Conservation (phyloP, 1,284 basidiomycete species). For the Rhodotorula sp. region DNA sequence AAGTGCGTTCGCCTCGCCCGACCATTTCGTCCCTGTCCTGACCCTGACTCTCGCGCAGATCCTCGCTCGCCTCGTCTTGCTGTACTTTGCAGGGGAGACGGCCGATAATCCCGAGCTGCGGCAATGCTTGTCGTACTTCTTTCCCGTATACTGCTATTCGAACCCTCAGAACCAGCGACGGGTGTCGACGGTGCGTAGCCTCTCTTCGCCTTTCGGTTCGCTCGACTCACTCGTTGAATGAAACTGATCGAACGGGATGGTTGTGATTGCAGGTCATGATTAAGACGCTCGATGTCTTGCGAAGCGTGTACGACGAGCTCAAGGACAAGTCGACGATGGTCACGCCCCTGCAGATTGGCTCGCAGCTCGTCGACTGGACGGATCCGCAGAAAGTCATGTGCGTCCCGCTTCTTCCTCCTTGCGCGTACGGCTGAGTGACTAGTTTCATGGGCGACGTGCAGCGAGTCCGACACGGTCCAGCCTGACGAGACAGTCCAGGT, state of each 20-base stretch:
- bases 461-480: conserved; percentile 48
- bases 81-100: conserved; percentile 86
- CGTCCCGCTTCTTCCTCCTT: conserved; percentile 46
- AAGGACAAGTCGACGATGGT: conserved; percentile 69
- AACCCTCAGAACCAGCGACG: conserved; percentile 73
- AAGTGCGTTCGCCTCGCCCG: conserved; percentile 53
- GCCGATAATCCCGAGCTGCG: conserved; percentile 78
- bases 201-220: no score
- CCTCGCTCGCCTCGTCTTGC: conserved; percentile 71
- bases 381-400: conserved; percentile 78
- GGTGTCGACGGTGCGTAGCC: conserved; percentile 64
- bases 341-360: conserved; percentile 71
- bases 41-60: conserved; percentile 56
- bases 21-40: not conserved
- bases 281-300: conserved; percentile 68
- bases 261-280: conserved; percentile 66
- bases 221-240: not conserved
- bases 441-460: conserved; percentile 5
- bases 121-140: conserved; percentile 94
- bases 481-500: conserved; percentile 62
- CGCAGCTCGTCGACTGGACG: conserved; percentile 89
- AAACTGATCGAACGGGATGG: not conserved
- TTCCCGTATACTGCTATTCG: conserved; percentile 90
- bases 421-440: not conserved
- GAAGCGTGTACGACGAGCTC: conserved; percentile 66